Conservation (phyloP, 257 asterid species). For the Apocynum venetum region DNA sequence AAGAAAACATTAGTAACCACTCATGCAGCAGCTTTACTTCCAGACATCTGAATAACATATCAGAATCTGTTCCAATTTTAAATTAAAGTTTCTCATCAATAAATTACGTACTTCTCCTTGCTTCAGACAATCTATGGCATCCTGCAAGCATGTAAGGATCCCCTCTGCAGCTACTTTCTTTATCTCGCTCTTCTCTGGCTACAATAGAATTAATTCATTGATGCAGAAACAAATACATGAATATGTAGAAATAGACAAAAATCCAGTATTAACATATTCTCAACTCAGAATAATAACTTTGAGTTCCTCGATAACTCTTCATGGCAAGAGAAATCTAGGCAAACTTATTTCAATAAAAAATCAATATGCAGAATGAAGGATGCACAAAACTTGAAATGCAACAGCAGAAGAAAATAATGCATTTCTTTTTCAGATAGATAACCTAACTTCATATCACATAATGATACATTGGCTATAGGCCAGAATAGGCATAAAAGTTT, state of each 20-base stretch:
- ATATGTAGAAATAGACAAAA: neutral
- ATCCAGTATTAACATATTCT: neutral
- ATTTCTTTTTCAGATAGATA: neutral
- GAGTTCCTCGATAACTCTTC: neutral
- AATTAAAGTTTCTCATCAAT: neutral
- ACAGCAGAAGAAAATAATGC: neutral
- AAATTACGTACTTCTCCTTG: conserved; percentile 53
- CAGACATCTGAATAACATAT: neutral
- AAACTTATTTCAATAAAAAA: neutral
- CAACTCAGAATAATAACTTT: neutral
- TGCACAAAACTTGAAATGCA: neutral
- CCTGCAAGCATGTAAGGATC: conserved; percentile 82
- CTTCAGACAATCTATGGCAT: conserved; percentile 68
- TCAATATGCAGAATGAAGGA: neutral
- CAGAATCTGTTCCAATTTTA: neutral
- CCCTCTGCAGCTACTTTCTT: conserved; percentile 87
- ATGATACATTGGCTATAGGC: neutral
- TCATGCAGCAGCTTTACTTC: neutral
- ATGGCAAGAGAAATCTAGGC: neutral
- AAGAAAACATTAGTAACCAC: neutral
- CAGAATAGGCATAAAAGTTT: neutral
- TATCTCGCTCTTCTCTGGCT: conserved; percentile 81
- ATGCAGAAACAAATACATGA: neutral
- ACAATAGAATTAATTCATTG: conserved; percentile 22
- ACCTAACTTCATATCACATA: neutral